Percentiles rank a stretch among this genome's conserved stretches.
Evolutionary conservation across 805 yeast genomes (phyloP).

Genomic region (Candida berthetii): DNA sequence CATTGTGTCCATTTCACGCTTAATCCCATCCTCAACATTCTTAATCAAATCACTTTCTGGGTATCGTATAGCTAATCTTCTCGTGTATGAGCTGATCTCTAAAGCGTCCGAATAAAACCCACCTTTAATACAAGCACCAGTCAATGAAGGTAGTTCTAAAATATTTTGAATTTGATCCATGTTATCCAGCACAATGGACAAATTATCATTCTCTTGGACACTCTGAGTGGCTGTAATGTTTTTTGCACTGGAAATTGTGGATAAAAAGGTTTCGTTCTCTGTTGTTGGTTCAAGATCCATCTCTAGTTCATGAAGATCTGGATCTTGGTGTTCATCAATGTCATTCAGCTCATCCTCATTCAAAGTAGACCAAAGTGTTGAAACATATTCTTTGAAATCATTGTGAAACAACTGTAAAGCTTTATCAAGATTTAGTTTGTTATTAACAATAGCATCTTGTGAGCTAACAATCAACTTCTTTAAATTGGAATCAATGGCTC

Average conservation of each 20-base stretch:
- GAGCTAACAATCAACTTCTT: constrained; percentile 29
- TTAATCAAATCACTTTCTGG: constrained; percentile 50
- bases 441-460: constrained; percentile 33
- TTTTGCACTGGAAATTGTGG: constrained; percentile 16
- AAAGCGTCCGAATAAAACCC: constrained; percentile 89
- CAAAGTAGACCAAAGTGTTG: constrained; percentile 23
- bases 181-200: constrained; percentile 43
- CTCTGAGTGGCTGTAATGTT: constrained; percentile 14
- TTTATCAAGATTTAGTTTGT: constrained; percentile 31
- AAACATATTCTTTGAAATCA: constrained; percentile 24
- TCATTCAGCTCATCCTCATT: constrained; percentile 23
- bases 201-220: constrained; percentile 13
- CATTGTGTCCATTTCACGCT: constrained; percentile 58
- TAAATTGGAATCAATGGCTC: constrained; percentile 39
- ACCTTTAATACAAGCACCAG: constrained; percentile 75
- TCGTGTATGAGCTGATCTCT: constrained; percentile 71
- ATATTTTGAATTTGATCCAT: constrained; percentile 72
- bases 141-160: constrained; percentile 76
- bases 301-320: constrained; percentile 16
- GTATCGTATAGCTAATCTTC: constrained; percentile 63
- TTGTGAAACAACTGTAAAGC: constrained; percentile 24
- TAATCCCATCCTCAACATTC: constrained; percentile 44
- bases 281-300: constrained; percentile 14
- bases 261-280: constrained; percentile 23
- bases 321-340: constrained; percentile 20